Percentiles rank a stretch among this genome's conserved stretches.
phyloP scores from a whole-genome alignment of 2,329 filamentous ascomycete genomes.

The Thermothelomyces thermophilus region DNA sequence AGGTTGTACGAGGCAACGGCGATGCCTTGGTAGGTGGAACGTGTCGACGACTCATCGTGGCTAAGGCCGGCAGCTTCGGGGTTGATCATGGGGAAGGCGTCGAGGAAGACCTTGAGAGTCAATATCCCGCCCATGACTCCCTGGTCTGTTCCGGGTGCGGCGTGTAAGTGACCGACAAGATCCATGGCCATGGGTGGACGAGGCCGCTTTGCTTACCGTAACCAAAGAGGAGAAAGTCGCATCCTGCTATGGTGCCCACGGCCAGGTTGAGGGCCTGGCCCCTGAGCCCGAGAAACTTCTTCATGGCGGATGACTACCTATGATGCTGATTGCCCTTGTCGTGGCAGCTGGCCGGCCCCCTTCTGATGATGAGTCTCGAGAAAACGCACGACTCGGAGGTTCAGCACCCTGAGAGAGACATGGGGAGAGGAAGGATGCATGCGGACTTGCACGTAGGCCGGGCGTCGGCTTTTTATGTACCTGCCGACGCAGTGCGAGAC shows the following conservation, averaged over 20 bases:
- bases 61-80: constrained; percentile 30
- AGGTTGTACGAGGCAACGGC: constrained; percentile 28
- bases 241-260: constrained; percentile 63
- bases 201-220: constrained; percentile 37
- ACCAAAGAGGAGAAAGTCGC: constrained; percentile 61
- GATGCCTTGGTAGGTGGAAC: constrained; percentile 13
- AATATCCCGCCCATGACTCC: constrained; percentile 71
- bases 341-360: background rate
- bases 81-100: constrained; percentile 48
- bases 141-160: constrained; percentile 49
- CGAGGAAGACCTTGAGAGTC: constrained; percentile 57
- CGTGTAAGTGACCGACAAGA: background rate
- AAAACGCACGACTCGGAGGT: background rate
- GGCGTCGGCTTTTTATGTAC: constrained; percentile 1
- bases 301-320: constrained; percentile 19
- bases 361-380: background rate
- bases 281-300: constrained; percentile 56
- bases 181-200: background rate
- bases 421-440: background rate
- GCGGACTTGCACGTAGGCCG: background rate
- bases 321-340: background rate
- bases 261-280: constrained; percentile 61
- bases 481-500: background rate
- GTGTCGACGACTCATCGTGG: background rate
- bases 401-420: background rate